Base-by-base conservation (phyloP, 1,284 basidiomycete genomes). In the Cryptococcus maquisensis region DNA sequence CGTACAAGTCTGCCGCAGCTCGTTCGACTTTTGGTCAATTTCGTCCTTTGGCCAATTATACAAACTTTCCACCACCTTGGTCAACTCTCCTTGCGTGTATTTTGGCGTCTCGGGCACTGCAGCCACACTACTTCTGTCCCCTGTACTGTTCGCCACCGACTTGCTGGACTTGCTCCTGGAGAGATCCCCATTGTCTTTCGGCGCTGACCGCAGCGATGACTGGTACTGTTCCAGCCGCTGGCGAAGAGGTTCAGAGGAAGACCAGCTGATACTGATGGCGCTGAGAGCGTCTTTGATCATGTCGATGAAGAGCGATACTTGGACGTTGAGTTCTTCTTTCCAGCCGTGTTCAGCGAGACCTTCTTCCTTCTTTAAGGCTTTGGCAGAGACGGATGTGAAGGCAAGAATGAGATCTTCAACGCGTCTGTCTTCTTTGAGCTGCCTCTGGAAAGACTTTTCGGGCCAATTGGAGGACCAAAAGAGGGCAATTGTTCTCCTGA, bases 321-420 rank as follows among this genome's bases (percentile, higher is more conserved):
- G 92, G 56, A 84, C 86, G 73, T 96, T 93, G 52, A 97, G 83
- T 71, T 96, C 90, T 49, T 84, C 72, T 73, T 96, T 97, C 92
- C 94, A 97, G 13, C 84, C 86, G 45, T 96, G 91, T n/a, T 77
- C 79, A 18, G 82, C 85, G 9, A 82, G n/a, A 86, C 80, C 26
- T 82, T 80, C 62, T 28, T 76, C 73, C 76, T 96, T 95, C 80
- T 86, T 86, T 54, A 95, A 80, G 6, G 89, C 83, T 21, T 83
- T 82, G 1, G 89, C 91, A 4, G 93, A 90, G 15, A 94, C 93
- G 9, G 36, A 48, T 21, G 20, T n/a, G 68, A 97, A 98, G 81
- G 89, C 87, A 49, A 98, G 81, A 59, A 99, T 95, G 55, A 98
- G 84, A 62, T 97, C 93, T 76, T 99, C 96, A 51, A 98, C 88